phyloP scores from a whole-genome alignment of 2,329 filamentous ascomycete species.

The Elsinoe batatas region DNA sequence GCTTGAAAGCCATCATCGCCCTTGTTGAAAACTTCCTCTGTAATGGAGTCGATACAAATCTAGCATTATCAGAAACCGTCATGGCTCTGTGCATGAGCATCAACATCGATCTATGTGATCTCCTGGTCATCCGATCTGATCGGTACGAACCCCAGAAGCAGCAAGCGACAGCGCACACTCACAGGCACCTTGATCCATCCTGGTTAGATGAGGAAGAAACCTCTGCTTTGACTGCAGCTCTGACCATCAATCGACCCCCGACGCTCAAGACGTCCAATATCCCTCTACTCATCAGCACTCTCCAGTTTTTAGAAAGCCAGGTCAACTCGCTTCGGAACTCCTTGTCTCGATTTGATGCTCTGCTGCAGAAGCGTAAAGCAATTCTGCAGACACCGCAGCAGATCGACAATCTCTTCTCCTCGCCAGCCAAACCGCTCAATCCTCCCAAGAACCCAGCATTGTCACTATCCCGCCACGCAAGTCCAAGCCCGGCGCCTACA shows the following conservation, averaged over 20 bases:
- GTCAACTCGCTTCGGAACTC: constrained; percentile 34
- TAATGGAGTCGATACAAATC: constrained; percentile 84
- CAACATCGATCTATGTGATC: constrained; percentile 78
- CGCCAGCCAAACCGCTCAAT: background rate
- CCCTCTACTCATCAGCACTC: constrained; percentile 33
- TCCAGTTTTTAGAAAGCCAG: constrained; percentile 34
- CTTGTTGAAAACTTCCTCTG: constrained; percentile 73
- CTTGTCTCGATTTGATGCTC: constrained; percentile 38
- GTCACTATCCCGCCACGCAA: constrained; percentile 9
- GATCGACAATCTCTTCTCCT: constrained; percentile 6
- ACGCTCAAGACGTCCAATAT: constrained; percentile 26
- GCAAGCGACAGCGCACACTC: background rate
- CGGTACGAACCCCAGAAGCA: background rate
- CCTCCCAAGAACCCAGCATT: background rate
- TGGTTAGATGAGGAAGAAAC: constrained; percentile 31
- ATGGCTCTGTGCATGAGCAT: constrained; percentile 76
- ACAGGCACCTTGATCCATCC: constrained; percentile 28
- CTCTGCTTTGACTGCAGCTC: constrained; percentile 18
- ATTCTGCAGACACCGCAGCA: constrained; percentile 30
- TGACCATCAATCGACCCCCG: constrained; percentile 28
- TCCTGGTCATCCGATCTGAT: constrained; percentile 65
- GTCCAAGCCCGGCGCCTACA: constrained; percentile 14
- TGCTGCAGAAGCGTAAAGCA: constrained; percentile 39
- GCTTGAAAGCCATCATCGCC: constrained; percentile 42
- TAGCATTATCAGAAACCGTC: constrained; percentile 75